These are phyloP conservation scores for Tillandsia leiboldiana DNA, from an alignment of 176 grass and related monocot genomes.

Conservation along the genomic window DNA sequence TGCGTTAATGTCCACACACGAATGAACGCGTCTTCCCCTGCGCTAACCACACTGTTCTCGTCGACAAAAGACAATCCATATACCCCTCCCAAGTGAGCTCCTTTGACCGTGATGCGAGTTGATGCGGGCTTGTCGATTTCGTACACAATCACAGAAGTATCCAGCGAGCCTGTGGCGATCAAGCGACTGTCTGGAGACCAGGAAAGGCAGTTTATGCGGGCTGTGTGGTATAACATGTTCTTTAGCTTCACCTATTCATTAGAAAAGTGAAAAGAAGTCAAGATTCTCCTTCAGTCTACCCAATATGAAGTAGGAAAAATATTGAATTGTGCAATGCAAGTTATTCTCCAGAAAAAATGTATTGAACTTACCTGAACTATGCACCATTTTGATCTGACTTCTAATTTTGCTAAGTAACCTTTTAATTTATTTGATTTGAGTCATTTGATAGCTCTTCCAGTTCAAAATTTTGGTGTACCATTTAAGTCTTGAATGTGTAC, in stretches of 20 bases:
- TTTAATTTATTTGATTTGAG: no score
- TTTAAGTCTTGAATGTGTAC: no score
- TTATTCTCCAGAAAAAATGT: no score
- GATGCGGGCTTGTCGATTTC: conserved; percentile 76
- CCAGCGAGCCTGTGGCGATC: conserved; percentile 83
- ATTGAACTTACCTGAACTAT: no score
- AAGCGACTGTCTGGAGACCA: conserved; percentile 83
- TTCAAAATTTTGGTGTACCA: no score
- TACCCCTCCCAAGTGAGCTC: conserved; percentile 91
- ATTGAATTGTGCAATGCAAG: no score
- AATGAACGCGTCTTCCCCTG: conserved; percentile 80
- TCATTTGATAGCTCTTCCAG: no score
- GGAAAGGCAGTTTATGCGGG: conserved; percentile 70
- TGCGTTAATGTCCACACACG: conserved; percentile 74
- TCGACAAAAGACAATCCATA: conserved; percentile 63
- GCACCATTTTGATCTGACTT: no score
- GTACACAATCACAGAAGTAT: conserved; percentile 81
- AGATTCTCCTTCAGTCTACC: no score
- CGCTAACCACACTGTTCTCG: conserved; percentile 50
- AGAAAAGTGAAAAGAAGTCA: not conserved
- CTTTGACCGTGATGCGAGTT: conserved; percentile 68
- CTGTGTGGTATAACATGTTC: conserved; percentile 96
- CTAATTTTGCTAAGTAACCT: no score
- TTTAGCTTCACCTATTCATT: conserved; percentile 68
- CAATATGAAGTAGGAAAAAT: no score